Base-by-base conservation (phyloP, 2,329 filamentous ascomycete species). In the Diaporthe sp. region DNA sequence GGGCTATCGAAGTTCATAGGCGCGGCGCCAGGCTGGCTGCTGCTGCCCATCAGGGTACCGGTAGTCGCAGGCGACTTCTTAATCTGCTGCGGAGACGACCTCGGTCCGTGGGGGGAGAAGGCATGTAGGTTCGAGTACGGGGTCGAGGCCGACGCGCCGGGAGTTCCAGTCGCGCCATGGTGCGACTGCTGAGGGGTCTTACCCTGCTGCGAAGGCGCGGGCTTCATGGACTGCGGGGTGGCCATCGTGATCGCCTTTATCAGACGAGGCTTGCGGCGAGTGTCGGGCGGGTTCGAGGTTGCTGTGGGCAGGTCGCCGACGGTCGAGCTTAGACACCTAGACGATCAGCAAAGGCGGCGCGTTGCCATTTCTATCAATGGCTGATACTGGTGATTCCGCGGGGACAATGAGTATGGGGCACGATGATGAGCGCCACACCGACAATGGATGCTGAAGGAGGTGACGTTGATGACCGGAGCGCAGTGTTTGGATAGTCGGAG, bases 61-160 rank as follows among this genome's bases (percentile, higher is more conserved):
- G 84, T 83, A 55, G 87, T 88, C 17, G 90, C 91, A 1, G 91
- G 91, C 9, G 91, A 92, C 79, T 91, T 91, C 84, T 91, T 92
- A 55, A 92, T 85, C 74, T 92, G 89, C 81, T 93, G 91, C 5
- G 92, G 92, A 71, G 92, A 93, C 12, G 90, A 92, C 69, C 88
- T 86, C 13, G 86, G 88, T 44, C 87, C 90, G 39, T 85, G 86
- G 5, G 91, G 91, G 2, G 91, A 92, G 80, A 92, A 90, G 49
- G 88, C 90, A 70, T 89, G 87, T 15, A 77, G 73, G 57, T 77
- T 77, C 2, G 87, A 92, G 83, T 93, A 93, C 19, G 91, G 91
- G 2, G 91, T 93, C 49, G 91, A 92, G 34, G 92, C 91, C n/a
- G 91, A 92, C n/a, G 91, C 91, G 25, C 91, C 91, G 19, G 92